Conservation (phyloP, 1,284 basidiomycete genomes). For the Leccinum pachyderme region DNA sequence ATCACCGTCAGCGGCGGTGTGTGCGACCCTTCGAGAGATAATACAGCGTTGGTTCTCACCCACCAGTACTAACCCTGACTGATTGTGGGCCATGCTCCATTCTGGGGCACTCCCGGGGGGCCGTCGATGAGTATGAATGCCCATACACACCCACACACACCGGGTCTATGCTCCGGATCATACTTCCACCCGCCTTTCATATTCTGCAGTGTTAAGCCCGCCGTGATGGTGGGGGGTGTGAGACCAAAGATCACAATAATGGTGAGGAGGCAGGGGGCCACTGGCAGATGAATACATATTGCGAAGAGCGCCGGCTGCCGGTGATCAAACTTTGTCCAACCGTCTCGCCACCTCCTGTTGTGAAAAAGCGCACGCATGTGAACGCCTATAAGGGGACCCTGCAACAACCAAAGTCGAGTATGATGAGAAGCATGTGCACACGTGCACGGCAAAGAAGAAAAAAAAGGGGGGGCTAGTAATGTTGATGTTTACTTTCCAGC, state of each 20-base stretch:
- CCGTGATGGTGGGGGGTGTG: conserved; percentile 8
- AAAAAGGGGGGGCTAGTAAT: too few species aligned
- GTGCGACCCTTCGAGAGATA: neutral
- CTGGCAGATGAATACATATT: neutral
- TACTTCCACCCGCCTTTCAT: conserved; percentile 22
- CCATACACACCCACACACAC: neutral
- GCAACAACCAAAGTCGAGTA: neutral
- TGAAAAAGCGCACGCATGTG: neutral
- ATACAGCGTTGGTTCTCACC: neutral
- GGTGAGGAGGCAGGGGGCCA: neutral
- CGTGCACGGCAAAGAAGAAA: too few species aligned
- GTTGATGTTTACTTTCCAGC: too few species aligned
- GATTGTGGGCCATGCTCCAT: neutral
- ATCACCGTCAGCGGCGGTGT: conserved; percentile 13
- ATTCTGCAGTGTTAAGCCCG: conserved; percentile 4
- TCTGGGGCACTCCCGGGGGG: neutral
- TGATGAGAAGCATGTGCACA: neutral
- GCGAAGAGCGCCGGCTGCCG: neutral
- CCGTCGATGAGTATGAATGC: conserved; percentile 12
- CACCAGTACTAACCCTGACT: neutral
- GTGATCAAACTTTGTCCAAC: conserved; percentile 14
- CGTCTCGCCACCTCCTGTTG: neutral
- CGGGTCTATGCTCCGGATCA: neutral
- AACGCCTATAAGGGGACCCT: neutral
- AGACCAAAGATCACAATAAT: conserved; percentile 1